These are phyloP conservation scores for Hypocreales sp. DNA, from an alignment of 2,329 filamentous ascomycete species.

Conservation along the genomic window DNA sequence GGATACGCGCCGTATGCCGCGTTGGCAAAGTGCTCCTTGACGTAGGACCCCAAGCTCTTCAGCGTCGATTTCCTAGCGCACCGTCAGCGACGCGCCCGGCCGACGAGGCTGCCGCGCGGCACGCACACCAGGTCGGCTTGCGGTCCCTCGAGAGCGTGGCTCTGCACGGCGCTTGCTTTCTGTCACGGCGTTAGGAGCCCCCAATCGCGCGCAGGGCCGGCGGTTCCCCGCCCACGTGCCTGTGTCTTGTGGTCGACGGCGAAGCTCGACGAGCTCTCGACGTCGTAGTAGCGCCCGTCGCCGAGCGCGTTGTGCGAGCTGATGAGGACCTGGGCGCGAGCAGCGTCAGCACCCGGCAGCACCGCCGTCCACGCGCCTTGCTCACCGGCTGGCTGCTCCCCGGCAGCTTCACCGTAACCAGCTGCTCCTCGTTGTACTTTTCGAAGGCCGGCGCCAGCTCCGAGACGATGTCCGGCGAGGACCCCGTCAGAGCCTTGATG, in stretches of 20 bases:
- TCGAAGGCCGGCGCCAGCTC: slow-evolving; percentile 72
- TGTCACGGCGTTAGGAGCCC: slow-evolving; percentile 21
- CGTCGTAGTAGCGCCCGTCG: slow-evolving; percentile 75
- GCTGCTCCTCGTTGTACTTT: slow-evolving; percentile 94
- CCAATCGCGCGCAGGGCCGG: not conserved
- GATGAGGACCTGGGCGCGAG: slow-evolving; percentile 50
- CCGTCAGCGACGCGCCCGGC: slow-evolving; percentile 1
- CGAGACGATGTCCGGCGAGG: slow-evolving; percentile 50
- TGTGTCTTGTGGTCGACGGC: slow-evolving; percentile 72
- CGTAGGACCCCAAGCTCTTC: slow-evolving; percentile 61
- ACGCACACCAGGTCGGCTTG: slow-evolving; percentile 68
- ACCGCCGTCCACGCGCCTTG: too few species aligned
- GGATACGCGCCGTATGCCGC: slow-evolving; percentile 74
- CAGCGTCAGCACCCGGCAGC: too few species aligned
- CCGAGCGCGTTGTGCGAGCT: slow-evolving; percentile 76
- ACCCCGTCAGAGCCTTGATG: slow-evolving; percentile 71
- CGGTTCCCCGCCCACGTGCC: slow-evolving; percentile 28
- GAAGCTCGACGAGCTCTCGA: slow-evolving; percentile 78
- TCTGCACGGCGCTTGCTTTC: slow-evolving; percentile 73
- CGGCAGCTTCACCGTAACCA: slow-evolving; percentile 76
- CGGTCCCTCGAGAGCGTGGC: slow-evolving; percentile 59
- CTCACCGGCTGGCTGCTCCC: slow-evolving; percentile 52
- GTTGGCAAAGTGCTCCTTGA: slow-evolving; percentile 76
- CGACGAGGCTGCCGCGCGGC: too few species aligned
- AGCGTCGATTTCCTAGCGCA: slow-evolving; percentile 59